Percentiles rank a stretch among this genome's conserved stretches.
phyloP scores from a whole-genome alignment of 768 basidiomycete species.

The Rhodotorula toruloides region DNA sequence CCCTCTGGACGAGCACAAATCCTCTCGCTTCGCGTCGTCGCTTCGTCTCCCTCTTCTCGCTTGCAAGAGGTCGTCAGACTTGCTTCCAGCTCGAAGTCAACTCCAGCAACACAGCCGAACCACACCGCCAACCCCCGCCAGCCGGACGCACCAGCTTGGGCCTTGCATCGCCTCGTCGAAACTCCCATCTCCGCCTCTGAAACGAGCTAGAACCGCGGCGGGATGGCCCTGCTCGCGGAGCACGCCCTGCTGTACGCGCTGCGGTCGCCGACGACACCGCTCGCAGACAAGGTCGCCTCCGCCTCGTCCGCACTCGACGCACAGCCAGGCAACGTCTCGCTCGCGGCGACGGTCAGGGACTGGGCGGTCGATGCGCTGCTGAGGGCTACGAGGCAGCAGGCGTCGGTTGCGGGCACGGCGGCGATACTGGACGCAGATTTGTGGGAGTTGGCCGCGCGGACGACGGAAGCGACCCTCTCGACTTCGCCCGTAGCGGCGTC shows the following conservation, averaged over 20 bases:
- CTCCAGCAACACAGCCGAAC: too few relatives aligned
- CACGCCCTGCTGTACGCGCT: constrained; percentile 29
- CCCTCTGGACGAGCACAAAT: too few relatives aligned
- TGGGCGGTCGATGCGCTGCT: constrained; percentile 17
- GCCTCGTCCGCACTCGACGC: constrained; percentile 12
- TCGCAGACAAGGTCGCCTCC: constrained; percentile 7
- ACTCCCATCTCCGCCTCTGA: too few relatives aligned
- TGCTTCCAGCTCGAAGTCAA: too few relatives aligned
- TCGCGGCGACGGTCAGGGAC: constrained; percentile 21
- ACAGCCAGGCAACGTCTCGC: background rate
- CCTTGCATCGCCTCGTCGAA: too few relatives aligned
- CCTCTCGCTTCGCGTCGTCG: too few relatives aligned
- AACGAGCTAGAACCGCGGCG: too few relatives aligned
- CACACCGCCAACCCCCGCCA: too few relatives aligned
- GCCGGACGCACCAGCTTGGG: too few relatives aligned
- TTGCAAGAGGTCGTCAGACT: too few relatives aligned
- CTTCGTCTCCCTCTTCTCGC: too few relatives aligned
- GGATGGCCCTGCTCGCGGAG: background rate
- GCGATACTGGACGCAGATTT: background rate
- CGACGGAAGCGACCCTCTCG: background rate
- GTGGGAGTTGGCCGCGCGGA: constrained; percentile 18
- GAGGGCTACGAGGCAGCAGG: background rate
- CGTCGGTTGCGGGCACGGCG: background rate
- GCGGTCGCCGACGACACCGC: constrained; percentile 26
- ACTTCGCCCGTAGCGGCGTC: constrained; percentile 2